Conservation (phyloP, 768 basidiomycete genomes). For the Agaricus sinodeliciosus region DNA sequence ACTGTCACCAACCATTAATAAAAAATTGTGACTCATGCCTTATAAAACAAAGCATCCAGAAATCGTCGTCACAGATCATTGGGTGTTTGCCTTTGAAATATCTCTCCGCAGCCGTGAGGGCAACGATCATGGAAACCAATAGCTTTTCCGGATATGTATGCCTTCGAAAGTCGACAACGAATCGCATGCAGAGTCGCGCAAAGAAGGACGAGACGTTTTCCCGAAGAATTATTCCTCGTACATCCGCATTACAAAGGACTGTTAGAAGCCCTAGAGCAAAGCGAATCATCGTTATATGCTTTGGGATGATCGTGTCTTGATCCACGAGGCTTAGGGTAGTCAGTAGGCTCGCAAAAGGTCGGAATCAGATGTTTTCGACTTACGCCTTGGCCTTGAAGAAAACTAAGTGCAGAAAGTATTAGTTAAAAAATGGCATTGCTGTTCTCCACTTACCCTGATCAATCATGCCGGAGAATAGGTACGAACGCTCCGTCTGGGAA, state of each 20-base stretch:
- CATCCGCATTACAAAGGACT: conserved; percentile 2
- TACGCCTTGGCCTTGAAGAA: conserved; percentile 1
- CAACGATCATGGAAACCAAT: conserved; percentile 2
- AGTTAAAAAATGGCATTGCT: background rate
- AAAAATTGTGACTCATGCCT: background rate
- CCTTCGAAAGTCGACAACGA: background rate
- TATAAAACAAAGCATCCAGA: conserved; percentile 4
- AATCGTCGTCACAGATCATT: background rate
- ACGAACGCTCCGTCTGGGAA: background rate
- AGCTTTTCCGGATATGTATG: background rate
- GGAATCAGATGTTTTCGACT: background rate
- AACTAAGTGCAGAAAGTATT: background rate
- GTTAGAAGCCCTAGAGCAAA: conserved; percentile 8
- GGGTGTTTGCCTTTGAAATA: conserved; percentile 2
- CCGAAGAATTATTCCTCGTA: conserved; percentile 8
- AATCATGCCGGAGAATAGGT: conserved; percentile 1
- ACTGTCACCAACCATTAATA: background rate
- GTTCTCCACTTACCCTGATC: background rate
- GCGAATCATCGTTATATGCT: conserved; percentile 3
- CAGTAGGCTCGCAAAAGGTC: background rate
- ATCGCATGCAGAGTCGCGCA: background rate
- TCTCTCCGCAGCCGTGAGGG: conserved; percentile 1
- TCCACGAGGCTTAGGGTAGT: background rate
- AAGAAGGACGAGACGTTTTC: conserved; percentile 9
- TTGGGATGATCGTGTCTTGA: background rate